Evolutionary conservation across 371 early-diverging fungal species (phyloP).

Genomic region (Actinomortierella ambigua): DNA sequence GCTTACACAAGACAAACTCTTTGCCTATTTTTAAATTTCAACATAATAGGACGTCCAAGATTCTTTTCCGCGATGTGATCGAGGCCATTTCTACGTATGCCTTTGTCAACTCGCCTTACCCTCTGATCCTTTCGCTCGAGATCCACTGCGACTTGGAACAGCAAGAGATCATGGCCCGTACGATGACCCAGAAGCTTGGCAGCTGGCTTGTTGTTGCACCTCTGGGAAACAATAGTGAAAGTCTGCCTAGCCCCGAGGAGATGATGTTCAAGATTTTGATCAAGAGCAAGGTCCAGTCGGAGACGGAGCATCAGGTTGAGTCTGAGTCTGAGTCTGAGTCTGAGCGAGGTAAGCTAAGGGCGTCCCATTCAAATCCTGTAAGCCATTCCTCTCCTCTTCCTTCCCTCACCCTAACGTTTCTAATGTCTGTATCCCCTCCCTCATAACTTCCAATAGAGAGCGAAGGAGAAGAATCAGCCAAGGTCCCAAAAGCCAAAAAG

Average conservation of each 20-base stretch:
- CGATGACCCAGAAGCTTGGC: conserved; percentile 65
- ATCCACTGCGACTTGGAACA: conserved; percentile 73
- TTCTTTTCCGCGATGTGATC: conserved; percentile 78
- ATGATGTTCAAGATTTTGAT: conserved; percentile 70
- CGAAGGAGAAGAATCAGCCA: conserved; percentile 33
- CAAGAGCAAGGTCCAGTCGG: conserved; percentile 59
- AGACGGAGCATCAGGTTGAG: conserved; percentile 13
- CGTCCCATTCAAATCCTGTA: no score
- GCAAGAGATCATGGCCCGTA: conserved; percentile 74
- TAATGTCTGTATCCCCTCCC: not conserved
- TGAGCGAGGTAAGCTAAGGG: conserved; percentile 35
- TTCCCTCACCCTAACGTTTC: no score
- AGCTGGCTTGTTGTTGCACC: conserved; percentile 60
- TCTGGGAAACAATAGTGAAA: conserved; percentile 33
- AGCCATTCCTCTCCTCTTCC: no score
- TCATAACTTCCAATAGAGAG: conserved; percentile 14
- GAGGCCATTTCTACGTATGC: conserved; percentile 79
- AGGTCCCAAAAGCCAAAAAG: conserved; percentile 32
- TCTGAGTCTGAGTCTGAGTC: conserved; percentile 39
- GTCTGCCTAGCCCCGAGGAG: conserved; percentile 70
- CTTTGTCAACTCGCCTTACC: conserved; percentile 77
- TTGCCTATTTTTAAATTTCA: not conserved
- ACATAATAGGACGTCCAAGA: conserved; percentile 61
- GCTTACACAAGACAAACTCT: not conserved
- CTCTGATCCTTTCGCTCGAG: conserved; percentile 83